Percentiles rank a stretch among this genome's conserved stretches.
These are phyloP conservation scores for Cladosporium sp. DNA, from an alignment of 2,329 filamentous ascomycete species.

Conservation along the genomic window DNA sequence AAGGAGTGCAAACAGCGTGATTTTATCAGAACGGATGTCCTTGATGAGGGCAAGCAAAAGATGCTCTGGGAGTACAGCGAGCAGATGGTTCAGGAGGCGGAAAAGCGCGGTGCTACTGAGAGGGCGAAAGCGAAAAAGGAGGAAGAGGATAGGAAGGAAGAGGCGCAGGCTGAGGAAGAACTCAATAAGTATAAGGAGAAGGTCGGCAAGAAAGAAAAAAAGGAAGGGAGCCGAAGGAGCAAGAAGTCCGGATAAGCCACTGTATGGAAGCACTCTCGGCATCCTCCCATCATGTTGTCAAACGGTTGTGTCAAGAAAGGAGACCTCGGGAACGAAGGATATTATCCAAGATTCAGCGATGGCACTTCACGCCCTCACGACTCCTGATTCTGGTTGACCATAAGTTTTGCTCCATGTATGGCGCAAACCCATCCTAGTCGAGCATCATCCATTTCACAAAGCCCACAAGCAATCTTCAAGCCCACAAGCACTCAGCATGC, in stretches of 20 bases:
- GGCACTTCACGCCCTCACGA: too few relatives aligned
- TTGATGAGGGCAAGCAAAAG: slow-evolving; percentile 73
- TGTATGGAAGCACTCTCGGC: not conserved
- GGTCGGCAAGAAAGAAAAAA: slow-evolving; percentile 28
- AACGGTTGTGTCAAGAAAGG: too few relatives aligned
- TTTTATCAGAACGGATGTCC: slow-evolving; percentile 63
- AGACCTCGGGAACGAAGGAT: too few relatives aligned
- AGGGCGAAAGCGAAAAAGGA: slow-evolving; percentile 53
- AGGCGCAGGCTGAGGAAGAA: slow-evolving; percentile 27
- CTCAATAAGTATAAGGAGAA: slow-evolving; percentile 29
- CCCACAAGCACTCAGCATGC: too few relatives aligned
- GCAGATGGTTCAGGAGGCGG: slow-evolving; percentile 69
- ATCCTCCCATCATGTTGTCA: too few relatives aligned
- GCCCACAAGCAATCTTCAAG: too few relatives aligned
- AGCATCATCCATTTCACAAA: too few relatives aligned
- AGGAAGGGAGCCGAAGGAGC: slow-evolving; percentile 24
- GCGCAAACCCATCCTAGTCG: too few relatives aligned
- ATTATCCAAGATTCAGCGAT: too few relatives aligned
- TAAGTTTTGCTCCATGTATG: too few relatives aligned
- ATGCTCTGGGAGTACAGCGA: slow-evolving; percentile 87
- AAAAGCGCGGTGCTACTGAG: slow-evolving; percentile 68
- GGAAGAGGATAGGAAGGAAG: slow-evolving; percentile 31
- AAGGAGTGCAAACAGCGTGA: slow-evolving; percentile 83
- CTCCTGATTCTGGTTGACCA: too few relatives aligned
- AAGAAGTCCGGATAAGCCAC: slow-evolving; percentile 5